phyloP scores from a whole-genome alignment of 495 filamentous ascomycete species.

The Cenococcum geophilum region DNA sequence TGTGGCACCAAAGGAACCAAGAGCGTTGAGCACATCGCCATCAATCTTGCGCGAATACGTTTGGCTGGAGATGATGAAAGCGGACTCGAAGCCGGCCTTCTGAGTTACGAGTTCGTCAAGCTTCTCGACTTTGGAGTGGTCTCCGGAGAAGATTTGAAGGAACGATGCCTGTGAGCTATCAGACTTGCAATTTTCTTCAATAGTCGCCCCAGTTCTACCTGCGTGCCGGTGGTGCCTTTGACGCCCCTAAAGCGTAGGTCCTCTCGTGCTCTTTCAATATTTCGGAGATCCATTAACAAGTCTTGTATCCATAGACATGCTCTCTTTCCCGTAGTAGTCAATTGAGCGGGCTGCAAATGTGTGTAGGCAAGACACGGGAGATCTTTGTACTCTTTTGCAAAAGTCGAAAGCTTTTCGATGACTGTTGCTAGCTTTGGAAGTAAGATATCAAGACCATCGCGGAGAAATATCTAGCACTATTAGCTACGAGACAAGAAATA shows the following conservation, averaged over 20 bases:
- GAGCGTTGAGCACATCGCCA: slow-evolving; percentile 68
- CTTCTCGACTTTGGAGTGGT: slow-evolving; percentile 70
- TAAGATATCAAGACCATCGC: slow-evolving; percentile 66
- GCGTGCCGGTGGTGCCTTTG: slow-evolving; percentile 62
- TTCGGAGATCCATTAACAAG: slow-evolving; percentile 76
- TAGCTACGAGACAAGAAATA: slow-evolving; percentile 2
- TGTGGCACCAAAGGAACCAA: slow-evolving; percentile 77
- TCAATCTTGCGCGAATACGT: slow-evolving; percentile 85
- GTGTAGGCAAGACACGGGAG: slow-evolving; percentile 68
- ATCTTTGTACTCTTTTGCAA: slow-evolving; percentile 72
- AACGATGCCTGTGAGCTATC: slow-evolving; percentile 55
- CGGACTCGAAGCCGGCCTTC: slow-evolving; percentile 74
- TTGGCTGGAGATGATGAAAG: slow-evolving; percentile 71
- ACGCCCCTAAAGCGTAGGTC: slow-evolving; percentile 74
- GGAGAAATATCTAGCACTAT: slow-evolving; percentile 56
- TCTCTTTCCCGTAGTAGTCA: slow-evolving; percentile 78
- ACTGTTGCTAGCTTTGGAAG: slow-evolving; percentile 81
- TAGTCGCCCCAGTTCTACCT: slow-evolving; percentile 28
- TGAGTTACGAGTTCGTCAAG: slow-evolving; percentile 67
- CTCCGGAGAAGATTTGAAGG: slow-evolving; percentile 73
- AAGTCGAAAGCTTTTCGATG: slow-evolving; percentile 69
- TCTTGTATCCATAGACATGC: slow-evolving; percentile 83
- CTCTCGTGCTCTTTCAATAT: slow-evolving; percentile 66
- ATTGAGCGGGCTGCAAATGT: slow-evolving; percentile 64
- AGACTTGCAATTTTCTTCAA: neutral